Evolutionary conservation across 768 basidiomycete genomes (phyloP).

Genomic region (Hydnomerulius pinastri): DNA sequence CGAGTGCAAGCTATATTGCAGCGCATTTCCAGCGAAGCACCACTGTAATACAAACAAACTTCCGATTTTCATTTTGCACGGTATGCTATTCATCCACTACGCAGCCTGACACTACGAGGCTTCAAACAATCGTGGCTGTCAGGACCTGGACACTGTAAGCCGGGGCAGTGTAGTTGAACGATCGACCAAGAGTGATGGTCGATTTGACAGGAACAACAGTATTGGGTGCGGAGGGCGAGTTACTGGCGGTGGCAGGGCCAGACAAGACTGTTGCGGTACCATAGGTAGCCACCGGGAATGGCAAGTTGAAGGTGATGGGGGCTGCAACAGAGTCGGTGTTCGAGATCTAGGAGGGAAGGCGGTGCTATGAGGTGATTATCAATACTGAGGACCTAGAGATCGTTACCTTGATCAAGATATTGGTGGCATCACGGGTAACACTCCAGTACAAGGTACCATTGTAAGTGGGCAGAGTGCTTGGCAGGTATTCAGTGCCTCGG

Average conservation of each 20-base stretch:
- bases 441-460: constrained; percentile 64
- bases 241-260: constrained; percentile 52
- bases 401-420: constrained; percentile 59
- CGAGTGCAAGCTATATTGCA: constrained; percentile 28
- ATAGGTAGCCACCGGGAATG: constrained; percentile 47
- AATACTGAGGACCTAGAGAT: no score
- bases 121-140: constrained; percentile 11
- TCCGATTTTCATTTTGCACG: no score
- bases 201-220: constrained; percentile 47
- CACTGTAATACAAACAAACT: background rate
- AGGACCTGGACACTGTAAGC: constrained; percentile 44
- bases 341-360: constrained; percentile 41
- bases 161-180: constrained; percentile 57
- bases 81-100: no score
- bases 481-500: constrained; percentile 61
- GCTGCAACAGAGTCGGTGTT: constrained; percentile 48
- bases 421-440: constrained; percentile 38
- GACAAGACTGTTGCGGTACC: constrained; percentile 53
- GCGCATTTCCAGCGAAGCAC: constrained; percentile 9
- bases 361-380: no score
- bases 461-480: constrained; percentile 55
- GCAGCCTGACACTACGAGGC: no score
- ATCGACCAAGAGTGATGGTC: constrained; percentile 47
- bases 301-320: constrained; percentile 52
- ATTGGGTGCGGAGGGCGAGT: constrained; percentile 53